Evolutionary conservation across 768 basidiomycete genomes (phyloP).

Genomic region (Amanita brunnescens): DNA sequence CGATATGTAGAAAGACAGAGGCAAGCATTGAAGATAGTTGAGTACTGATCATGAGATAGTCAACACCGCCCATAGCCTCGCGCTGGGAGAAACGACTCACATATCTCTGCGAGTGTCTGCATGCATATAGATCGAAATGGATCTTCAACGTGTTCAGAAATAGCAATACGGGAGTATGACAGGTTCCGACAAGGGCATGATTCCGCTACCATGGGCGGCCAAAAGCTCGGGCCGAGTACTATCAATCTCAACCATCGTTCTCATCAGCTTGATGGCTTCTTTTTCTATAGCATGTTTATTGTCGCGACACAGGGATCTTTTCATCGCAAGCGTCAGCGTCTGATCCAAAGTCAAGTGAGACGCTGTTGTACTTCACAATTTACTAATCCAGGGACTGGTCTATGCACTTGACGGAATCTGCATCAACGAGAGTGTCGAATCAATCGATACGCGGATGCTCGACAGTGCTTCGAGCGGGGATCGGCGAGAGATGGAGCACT

Average conservation of each 20-base stretch:
- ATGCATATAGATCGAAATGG: conserved; percentile 76
- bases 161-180: conserved; percentile 85
- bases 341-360: background rate
- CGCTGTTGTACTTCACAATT: conserved; percentile 61
- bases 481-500: conserved; percentile 80
- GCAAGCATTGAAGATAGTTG: conserved; percentile 68
- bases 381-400: conserved; percentile 78
- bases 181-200: conserved; percentile 59
- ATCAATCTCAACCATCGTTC: conserved; percentile 72
- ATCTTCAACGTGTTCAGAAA: conserved; percentile 90
- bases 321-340: conserved; percentile 10
- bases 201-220: conserved; percentile 31
- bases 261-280: conserved; percentile 84
- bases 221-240: conserved; percentile 44
- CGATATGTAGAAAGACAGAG: conserved; percentile 70
- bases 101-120: conserved; percentile 83
- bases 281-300: conserved; percentile 77
- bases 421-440: conserved; percentile 75
- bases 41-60: conserved; percentile 45
- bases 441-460: conserved; percentile 77
- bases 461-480: conserved; percentile 56
- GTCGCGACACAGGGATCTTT: conserved; percentile 80
- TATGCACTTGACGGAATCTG: conserved; percentile 56
- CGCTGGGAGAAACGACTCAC: conserved; percentile 35
- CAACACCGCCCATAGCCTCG: background rate